phyloP scores from a whole-genome alignment of 371 early-diverging fungal species.

The Nosema granulosis region DNA sequence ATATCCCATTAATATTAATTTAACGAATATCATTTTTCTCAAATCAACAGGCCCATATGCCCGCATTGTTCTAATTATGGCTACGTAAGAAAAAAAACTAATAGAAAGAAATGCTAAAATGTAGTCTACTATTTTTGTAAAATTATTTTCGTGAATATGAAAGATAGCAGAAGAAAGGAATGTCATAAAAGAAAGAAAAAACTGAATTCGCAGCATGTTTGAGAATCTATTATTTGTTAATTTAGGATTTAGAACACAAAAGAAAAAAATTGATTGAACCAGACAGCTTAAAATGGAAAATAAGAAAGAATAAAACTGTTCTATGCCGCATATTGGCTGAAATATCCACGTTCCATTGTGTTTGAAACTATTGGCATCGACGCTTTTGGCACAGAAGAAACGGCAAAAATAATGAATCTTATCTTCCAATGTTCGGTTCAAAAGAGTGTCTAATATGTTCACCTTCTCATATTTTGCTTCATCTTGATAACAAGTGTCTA shows the following conservation, averaged over 20 bases:
- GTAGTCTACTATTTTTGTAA: conserved; percentile 53
- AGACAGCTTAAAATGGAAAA: conserved; percentile 48
- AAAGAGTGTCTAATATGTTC: conserved; percentile 35
- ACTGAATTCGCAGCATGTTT: conserved; percentile 27
- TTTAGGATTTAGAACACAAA: conserved; percentile 13
- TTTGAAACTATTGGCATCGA: conserved; percentile 47
- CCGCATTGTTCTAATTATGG: conserved; percentile 26
- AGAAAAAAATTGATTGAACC: conserved; percentile 16
- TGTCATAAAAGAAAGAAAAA: conserved; percentile 24
- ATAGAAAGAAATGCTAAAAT: conserved; percentile 53
- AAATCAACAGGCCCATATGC: background rate
- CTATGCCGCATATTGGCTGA: conserved; percentile 35
- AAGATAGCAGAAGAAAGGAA: conserved; percentile 51
- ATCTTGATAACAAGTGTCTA: too few relatives aligned
- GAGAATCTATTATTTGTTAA: background rate
- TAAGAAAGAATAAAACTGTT: conserved; percentile 45
- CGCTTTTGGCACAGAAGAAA: conserved; percentile 31
- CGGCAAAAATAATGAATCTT: conserved; percentile 43
- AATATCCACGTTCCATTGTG: conserved; percentile 52
- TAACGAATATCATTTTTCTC: background rate
- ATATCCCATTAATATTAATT: background rate
- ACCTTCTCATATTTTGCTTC: too few relatives aligned
- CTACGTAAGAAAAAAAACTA: conserved; percentile 22
- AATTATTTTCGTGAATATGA: conserved; percentile 52
- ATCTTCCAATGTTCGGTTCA: conserved; percentile 22